Conservation (phyloP, 352 stramenopile genomes). For the Blastocystis sp. region DNA sequence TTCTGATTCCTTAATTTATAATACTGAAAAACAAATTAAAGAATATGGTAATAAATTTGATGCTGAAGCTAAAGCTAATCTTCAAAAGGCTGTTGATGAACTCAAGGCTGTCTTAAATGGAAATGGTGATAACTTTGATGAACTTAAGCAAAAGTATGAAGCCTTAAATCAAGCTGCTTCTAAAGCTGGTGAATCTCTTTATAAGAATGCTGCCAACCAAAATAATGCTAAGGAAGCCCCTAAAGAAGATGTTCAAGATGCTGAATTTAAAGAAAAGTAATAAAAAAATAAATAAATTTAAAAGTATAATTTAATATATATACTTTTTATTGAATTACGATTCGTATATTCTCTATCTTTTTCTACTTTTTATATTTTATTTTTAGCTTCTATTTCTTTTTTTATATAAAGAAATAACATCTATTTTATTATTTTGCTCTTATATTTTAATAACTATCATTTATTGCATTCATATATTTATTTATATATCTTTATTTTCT, state of each 20-base stretch:
- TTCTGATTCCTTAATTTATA: constrained; percentile 81
- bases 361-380: no score
- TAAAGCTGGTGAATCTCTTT: constrained; percentile 91
- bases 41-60: constrained; percentile 84
- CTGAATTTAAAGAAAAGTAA: constrained; percentile 85
- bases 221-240: constrained; percentile 46
- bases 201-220: constrained; percentile 54
- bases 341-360: no score
- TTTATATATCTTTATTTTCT: no score
- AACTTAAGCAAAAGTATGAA: constrained; percentile 71
- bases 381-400: no score
- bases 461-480: no score
- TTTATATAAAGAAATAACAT: no score
- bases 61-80: constrained; percentile 64
- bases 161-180: constrained; percentile 72
- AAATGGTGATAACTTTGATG: constrained; percentile 65
- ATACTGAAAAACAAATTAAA: constrained; percentile 70
- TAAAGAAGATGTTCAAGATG: constrained; percentile 77
- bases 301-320: no score
- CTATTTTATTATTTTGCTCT: no score
- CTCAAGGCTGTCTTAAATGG: constrained; percentile 59
- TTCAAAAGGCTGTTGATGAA: constrained; percentile 72
- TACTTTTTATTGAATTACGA: no score
- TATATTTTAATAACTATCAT: no score
- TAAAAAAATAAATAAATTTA: no score